A percentile compares a stretch with the other conserved stretches of the same genome.
Conservation (phyloP, 352 stramenopile species). For the Pythium sp. region DNA sequence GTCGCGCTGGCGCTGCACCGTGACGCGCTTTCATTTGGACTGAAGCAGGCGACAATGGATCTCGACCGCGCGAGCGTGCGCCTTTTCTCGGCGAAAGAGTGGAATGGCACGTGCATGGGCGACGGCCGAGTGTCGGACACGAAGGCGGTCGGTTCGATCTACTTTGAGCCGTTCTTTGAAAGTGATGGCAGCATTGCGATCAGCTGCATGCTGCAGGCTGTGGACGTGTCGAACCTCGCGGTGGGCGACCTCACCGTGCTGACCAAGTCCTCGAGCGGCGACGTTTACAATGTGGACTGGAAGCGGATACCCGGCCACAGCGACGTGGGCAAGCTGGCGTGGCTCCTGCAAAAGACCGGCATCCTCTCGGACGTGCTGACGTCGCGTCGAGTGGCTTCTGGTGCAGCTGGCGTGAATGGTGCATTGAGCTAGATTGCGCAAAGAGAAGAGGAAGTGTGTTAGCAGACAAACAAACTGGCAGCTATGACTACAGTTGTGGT, state of each 20-base stretch:
- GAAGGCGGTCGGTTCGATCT: conserved; percentile 59
- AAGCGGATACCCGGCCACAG: conserved; percentile 72
- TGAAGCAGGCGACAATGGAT: conserved; percentile 79
- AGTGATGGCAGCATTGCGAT: conserved; percentile 51
- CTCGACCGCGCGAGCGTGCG: conserved; percentile 73
- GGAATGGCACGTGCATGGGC: conserved; percentile 82
- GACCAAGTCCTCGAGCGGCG: conserved; percentile 39
- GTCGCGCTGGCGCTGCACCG: conserved; percentile 63
- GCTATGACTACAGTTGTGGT: neutral
- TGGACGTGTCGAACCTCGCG: conserved; percentile 42
- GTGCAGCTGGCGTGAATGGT: conserved; percentile 6
- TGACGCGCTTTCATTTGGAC: conserved; percentile 65
- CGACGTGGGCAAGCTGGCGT: conserved; percentile 66
- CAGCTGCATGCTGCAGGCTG: conserved; percentile 69
- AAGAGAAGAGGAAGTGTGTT: neutral
- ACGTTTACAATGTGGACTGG: conserved; percentile 73
- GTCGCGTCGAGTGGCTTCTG: neutral
- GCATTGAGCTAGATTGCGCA: neutral
- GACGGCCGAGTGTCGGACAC: conserved; percentile 81
- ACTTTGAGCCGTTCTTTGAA: conserved; percentile 73
- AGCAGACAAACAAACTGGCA: neutral
- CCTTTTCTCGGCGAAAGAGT: conserved; percentile 71
- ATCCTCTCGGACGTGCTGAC: conserved; percentile 38
- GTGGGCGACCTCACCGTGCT: conserved; percentile 25
- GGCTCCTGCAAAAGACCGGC: conserved; percentile 68